phyloP scores from a whole-genome alignment of 164 flowering plant genomes.

The Taxillus chinensis region DNA sequence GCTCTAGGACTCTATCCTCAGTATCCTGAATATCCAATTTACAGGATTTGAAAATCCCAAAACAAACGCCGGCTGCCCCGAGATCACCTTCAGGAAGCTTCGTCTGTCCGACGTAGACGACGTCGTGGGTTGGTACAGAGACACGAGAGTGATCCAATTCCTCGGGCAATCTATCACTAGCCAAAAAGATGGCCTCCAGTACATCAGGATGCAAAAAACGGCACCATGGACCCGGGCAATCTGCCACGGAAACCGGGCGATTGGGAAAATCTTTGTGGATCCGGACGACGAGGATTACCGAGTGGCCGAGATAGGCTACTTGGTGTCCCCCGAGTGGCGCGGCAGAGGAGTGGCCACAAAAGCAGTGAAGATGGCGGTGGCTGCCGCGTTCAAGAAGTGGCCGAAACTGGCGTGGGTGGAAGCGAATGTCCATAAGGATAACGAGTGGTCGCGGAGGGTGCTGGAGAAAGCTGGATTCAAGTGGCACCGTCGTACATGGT shows the following conservation, averaged over 20 bases:
- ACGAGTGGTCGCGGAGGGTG: conserved; percentile 37
- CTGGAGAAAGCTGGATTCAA: conserved; percentile 41
- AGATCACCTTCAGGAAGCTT: conserved; percentile 21
- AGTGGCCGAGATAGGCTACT: conserved; percentile 21
- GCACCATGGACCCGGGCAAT: conserved; percentile 20
- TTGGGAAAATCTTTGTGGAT: conserved; percentile 17
- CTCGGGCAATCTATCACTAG: conserved; percentile 16
- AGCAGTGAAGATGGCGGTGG: conserved; percentile 22
- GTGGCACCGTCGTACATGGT: conserved; percentile 34
- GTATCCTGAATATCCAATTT: too few species aligned
- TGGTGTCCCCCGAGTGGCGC: conserved; percentile 12
- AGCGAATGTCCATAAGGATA: conserved; percentile 28
- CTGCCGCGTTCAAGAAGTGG: conserved; percentile 13
- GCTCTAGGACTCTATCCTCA: too few species aligned
- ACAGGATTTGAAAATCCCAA: not conserved
- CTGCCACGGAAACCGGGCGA: conserved; percentile 10
- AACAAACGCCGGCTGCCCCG: not conserved
- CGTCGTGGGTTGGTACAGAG: conserved; percentile 30
- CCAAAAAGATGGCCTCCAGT: not conserved
- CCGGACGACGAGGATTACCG: conserved; percentile 5
- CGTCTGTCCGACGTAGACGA: conserved; percentile 30
- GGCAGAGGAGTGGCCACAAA: conserved; percentile 23
- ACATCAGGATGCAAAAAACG: not conserved
- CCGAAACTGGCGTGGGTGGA: conserved; percentile 28
- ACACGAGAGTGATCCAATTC: conserved; percentile 24